Conservation (phyloP, 75 land plant genomes). For the Pinus tabuliformis region DNA sequence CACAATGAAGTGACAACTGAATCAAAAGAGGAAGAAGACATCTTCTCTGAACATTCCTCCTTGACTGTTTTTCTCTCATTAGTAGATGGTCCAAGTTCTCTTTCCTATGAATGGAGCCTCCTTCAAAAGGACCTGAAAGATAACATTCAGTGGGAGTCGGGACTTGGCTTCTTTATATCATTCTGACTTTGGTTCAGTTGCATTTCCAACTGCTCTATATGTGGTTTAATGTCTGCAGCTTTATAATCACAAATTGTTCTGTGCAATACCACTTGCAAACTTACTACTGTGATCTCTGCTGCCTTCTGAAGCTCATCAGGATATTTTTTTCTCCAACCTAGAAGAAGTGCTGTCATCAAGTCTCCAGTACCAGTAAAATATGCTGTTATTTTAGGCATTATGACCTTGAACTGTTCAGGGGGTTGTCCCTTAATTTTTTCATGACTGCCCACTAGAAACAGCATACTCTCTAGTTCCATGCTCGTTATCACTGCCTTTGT, state of each 20-base stretch:
- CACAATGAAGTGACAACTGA: constrained; percentile 38
- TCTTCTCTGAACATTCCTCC: constrained; percentile 32
- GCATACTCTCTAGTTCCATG: constrained; percentile 51
- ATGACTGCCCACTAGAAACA: constrained; percentile 89
- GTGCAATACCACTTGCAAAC: constrained; percentile 63
- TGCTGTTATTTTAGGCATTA: too few relatives aligned
- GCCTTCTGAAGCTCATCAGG: constrained; percentile 76
- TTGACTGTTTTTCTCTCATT: neutral
- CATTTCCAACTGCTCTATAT: constrained; percentile 74
- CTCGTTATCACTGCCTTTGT: constrained; percentile 93
- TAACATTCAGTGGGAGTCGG: too few relatives aligned
- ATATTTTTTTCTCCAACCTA: constrained; percentile 98
- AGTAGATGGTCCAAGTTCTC: constrained; percentile 15
- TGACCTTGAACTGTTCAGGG: too few relatives aligned
- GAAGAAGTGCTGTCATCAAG: constrained; percentile 83
- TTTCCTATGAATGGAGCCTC: too few relatives aligned
- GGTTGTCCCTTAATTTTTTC: constrained; percentile 50
- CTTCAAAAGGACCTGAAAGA: too few relatives aligned
- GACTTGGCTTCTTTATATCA: constrained; percentile 61
- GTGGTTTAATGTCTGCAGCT: constrained; percentile 48
- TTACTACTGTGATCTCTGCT: constrained; percentile 90
- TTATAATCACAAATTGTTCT: constrained; percentile 65
- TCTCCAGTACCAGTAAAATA: constrained; percentile 78
- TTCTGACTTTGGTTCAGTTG: constrained; percentile 84
- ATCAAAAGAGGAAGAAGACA: constrained; percentile 58